Conservation (phyloP, 352 stramenopile species). For the Elongisporangium anandrum region DNA sequence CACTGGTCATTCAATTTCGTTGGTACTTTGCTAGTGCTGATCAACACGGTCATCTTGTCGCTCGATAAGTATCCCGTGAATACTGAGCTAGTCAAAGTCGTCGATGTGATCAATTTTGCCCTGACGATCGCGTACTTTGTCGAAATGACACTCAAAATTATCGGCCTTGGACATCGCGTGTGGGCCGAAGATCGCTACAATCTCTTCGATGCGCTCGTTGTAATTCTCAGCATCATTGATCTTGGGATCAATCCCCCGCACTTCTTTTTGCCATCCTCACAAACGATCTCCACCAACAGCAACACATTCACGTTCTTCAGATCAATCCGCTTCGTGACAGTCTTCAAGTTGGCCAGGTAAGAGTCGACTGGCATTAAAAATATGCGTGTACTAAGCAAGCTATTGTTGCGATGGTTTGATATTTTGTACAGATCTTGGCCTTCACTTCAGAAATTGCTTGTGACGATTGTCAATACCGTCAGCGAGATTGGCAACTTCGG, state of each 20-base stretch:
- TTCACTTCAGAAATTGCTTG: conserved; percentile 86
- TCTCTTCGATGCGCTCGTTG: conserved; percentile 74
- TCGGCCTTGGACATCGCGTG: conserved; percentile 41
- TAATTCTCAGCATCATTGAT: conserved; percentile 36
- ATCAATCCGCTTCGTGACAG: conserved; percentile 81
- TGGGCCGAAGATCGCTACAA: conserved; percentile 76
- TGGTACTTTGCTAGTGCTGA: conserved; percentile 50
- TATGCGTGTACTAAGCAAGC: not conserved
- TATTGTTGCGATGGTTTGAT: conserved; percentile 42
- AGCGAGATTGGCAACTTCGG: conserved; percentile 91
- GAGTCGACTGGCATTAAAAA: not conserved
- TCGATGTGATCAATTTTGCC: conserved; percentile 58
- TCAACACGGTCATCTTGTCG: conserved; percentile 82
- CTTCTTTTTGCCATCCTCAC: conserved; percentile 14
- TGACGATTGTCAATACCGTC: conserved; percentile 86
- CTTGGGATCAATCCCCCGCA: conserved; percentile 31
- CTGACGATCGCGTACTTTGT: conserved; percentile 47
- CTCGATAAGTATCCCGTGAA: conserved; percentile 72
- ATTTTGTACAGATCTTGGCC: conserved; percentile 79
- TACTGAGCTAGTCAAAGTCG: conserved; percentile 15
- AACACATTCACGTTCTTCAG: conserved; percentile 71
- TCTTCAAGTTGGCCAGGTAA: conserved; percentile 88
- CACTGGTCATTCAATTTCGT: conserved; percentile 56
- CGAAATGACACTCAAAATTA: conserved; percentile 62
- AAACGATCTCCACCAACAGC: conserved; percentile 6